Conservation (phyloP, 352 stramenopile species). For the Pythium rhizo-oryzae region DNA sequence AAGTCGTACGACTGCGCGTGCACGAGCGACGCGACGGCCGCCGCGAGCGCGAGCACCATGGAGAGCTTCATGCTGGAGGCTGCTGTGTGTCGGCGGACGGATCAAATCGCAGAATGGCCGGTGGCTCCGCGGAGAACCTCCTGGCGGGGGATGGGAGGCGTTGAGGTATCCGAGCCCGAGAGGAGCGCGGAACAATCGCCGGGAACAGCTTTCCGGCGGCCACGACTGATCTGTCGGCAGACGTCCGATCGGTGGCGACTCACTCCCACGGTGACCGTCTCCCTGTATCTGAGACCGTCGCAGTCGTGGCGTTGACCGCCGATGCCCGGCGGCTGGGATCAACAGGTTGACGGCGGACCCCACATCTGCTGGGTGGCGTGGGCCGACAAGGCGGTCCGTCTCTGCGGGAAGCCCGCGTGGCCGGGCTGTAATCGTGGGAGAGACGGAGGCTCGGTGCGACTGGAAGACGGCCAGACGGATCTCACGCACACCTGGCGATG, state of each 20-base stretch:
- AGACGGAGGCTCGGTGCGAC: not conserved
- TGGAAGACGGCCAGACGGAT: slow-evolving; percentile 4
- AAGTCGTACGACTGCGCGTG: slow-evolving; percentile 24
- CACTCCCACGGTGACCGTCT: too few species aligned
- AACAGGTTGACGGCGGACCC: not conserved
- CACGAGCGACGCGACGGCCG: slow-evolving; percentile 15
- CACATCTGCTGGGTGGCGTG: not conserved
- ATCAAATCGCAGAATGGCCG: slow-evolving; percentile 25
- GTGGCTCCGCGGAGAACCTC: not conserved
- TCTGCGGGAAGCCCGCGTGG: not conserved
- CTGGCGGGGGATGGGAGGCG: not conserved
- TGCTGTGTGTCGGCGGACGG: not conserved
- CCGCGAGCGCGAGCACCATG: slow-evolving; percentile 14
- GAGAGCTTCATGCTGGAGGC: slow-evolving; percentile 26
- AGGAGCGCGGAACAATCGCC: slow-evolving; percentile 1
- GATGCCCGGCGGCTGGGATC: not conserved
- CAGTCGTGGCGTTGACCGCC: not conserved
- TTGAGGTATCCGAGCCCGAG: not conserved
- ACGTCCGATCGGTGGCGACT: not conserved
- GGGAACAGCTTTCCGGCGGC: slow-evolving; percentile 1
- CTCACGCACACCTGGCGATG: not conserved
- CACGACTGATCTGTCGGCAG: not conserved
- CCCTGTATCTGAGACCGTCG: too few species aligned
- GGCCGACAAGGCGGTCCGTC: not conserved
- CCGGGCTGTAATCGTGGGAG: not conserved